phyloP scores from a whole-genome alignment of 1,139 yeast species.

The Trichomonascaceae sp. region DNA sequence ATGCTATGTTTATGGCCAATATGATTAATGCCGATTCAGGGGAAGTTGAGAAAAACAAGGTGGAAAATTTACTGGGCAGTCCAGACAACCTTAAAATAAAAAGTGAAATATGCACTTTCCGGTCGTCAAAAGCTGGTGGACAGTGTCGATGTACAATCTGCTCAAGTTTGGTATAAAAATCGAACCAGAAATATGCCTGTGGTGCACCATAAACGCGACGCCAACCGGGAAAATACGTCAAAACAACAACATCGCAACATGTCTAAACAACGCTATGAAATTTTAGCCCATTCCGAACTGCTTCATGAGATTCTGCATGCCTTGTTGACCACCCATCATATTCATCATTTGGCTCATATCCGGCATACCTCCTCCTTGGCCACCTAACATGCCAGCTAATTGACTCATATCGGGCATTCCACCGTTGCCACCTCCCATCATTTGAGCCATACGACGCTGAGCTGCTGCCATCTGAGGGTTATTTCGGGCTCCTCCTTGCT shows the following conservation, averaged over 20 bases:
- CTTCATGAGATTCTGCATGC: conserved; percentile 73
- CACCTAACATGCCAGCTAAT: conserved; percentile 36
- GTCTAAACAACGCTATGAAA: background rate
- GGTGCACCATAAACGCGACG: background rate
- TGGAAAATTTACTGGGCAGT: background rate
- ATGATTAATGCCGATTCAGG: background rate
- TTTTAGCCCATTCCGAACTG: conserved; percentile 51
- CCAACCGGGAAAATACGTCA: background rate
- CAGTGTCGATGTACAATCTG: background rate
- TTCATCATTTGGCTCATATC: conserved; percentile 46
- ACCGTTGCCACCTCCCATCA: conserved; percentile 28
- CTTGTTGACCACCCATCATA: conserved; percentile 61
- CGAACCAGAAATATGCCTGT: background rate
- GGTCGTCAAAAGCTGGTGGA: background rate
- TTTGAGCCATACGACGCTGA: conserved; percentile 33
- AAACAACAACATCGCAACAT: background rate
- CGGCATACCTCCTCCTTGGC: conserved; percentile 46
- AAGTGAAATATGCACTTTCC: background rate
- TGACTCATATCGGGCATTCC: conserved; percentile 34
- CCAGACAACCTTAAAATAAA: background rate
- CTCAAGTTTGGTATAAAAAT: background rate
- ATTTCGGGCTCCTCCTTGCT: conserved; percentile 23
- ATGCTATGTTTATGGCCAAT: background rate
- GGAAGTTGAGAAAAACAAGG: background rate
- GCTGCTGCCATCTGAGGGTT: conserved; percentile 35